Conservation (phyloP, 352 stramenopile genomes). For the Phytophthora lateralis region DNA sequence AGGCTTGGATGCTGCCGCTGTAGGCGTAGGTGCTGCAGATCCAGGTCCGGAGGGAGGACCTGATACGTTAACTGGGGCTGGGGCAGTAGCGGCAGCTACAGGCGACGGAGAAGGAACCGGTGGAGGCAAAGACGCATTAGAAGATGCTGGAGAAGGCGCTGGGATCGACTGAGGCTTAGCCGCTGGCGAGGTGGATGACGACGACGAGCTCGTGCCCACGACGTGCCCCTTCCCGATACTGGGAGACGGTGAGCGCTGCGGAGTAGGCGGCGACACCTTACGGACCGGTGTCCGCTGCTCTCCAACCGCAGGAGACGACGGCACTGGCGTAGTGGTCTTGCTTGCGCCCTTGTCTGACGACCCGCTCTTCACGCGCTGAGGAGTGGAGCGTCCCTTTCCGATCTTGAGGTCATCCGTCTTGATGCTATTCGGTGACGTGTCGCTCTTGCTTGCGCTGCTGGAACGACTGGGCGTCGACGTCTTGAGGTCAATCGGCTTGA, state of each 20-base stretch:
- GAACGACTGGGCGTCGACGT: slow-evolving; percentile 63
- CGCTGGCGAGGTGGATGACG: slow-evolving; percentile 45
- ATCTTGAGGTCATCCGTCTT: slow-evolving; percentile 54
- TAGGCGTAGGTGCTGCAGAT: slow-evolving; percentile 28
- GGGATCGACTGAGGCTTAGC: slow-evolving; percentile 25
- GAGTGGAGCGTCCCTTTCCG: slow-evolving; percentile 54
- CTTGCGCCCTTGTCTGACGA: slow-evolving; percentile 42
- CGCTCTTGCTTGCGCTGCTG: slow-evolving; percentile 53
- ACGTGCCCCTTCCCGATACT: slow-evolving; percentile 32
- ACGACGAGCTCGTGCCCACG: slow-evolving; percentile 35
- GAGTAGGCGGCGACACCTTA: slow-evolving; percentile 46
- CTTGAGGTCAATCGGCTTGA: slow-evolving; percentile 86
- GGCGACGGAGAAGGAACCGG: slow-evolving; percentile 32
- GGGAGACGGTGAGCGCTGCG: slow-evolving; percentile 43
- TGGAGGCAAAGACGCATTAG: slow-evolving; percentile 35
- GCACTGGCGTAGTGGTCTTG: slow-evolving; percentile 33
- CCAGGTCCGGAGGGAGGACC: slow-evolving; percentile 19
- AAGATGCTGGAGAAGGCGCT: slow-evolving; percentile 30
- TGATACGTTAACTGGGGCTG: slow-evolving; percentile 12
- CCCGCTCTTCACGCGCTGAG: slow-evolving; percentile 57
- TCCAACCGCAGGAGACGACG: slow-evolving; percentile 39
- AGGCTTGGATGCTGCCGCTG: slow-evolving; percentile 25
- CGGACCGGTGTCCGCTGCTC: slow-evolving; percentile 36
- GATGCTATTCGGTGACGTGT: slow-evolving; percentile 42
- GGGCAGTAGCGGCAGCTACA: slow-evolving; percentile 3